Conservation (phyloP, 1,139 yeast genomes). For the Candida glucosophila region DNA sequence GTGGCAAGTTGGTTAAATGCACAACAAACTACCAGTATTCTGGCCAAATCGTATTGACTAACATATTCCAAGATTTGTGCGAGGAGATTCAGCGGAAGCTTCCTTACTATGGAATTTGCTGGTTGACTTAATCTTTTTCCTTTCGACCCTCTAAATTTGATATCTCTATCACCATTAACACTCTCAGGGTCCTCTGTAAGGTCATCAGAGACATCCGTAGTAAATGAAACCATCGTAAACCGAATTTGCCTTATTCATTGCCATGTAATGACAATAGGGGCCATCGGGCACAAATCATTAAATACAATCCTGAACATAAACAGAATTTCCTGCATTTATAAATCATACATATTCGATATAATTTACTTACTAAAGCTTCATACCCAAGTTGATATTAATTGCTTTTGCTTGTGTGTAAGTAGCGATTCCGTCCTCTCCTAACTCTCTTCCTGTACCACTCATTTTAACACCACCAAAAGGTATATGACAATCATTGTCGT, state of each 20-base stretch:
- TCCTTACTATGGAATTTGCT: constrained; percentile 4
- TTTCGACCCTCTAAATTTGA: background rate
- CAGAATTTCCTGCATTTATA: no score
- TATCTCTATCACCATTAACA: background rate
- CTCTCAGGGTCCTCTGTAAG: background rate
- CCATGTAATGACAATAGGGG: no score
- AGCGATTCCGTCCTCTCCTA: constrained; percentile 74
- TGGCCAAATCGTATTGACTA: constrained; percentile 24
- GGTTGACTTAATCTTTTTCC: constrained; percentile 4
- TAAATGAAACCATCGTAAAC: no score
- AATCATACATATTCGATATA: no score
- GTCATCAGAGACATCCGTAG: no score
- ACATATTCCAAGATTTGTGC: constrained; percentile 13
- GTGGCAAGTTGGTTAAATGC: constrained; percentile 16
- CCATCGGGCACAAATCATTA: no score
- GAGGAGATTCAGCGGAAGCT: constrained; percentile 9
- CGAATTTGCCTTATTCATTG: no score
- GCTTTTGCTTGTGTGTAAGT: constrained; percentile 78
- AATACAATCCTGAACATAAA: no score
- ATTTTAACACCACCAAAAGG: constrained; percentile 78
- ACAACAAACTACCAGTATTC: constrained; percentile 17
- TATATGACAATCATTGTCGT: constrained; percentile 64
- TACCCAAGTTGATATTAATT: constrained; percentile 57
- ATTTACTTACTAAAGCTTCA: no score
- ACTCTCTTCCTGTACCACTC: constrained; percentile 84